These are phyloP conservation scores for Kickxella alabastrina DNA, from an alignment of 192 early-diverging fungal genomes.

Conservation along the genomic window DNA sequence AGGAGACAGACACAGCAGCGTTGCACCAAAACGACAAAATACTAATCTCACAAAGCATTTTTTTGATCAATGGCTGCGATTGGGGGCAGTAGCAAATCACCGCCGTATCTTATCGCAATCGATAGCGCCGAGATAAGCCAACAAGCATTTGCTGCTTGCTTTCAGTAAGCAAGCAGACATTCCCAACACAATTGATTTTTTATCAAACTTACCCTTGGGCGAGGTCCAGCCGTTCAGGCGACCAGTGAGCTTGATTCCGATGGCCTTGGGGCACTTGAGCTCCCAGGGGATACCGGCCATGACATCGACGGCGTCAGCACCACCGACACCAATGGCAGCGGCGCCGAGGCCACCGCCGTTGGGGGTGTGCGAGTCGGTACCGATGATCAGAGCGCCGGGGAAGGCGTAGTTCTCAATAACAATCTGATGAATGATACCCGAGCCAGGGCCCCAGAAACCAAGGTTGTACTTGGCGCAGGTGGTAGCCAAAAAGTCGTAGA, in stretches of 20 bases:
- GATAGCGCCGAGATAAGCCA: too few species aligned
- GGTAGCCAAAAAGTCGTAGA: constrained; percentile 86
- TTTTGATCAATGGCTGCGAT: too few species aligned
- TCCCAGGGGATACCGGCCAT: constrained; percentile 99
- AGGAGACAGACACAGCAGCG: too few species aligned
- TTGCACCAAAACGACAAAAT: too few species aligned
- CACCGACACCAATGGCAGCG: constrained; percentile 96
- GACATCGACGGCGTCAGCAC: constrained; percentile 98
- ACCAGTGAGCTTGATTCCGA: constrained; percentile 89
- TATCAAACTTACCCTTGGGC: constrained; percentile 72
- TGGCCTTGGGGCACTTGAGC: constrained; percentile 95
- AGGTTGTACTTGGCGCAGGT: constrained; percentile 89
- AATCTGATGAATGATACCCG: constrained; percentile 94
- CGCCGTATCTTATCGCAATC: too few species aligned
- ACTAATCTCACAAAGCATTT: too few species aligned
- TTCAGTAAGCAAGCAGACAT: constrained; percentile 1
- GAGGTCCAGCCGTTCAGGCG: constrained; percentile 88
- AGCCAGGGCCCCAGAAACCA: constrained; percentile 94
- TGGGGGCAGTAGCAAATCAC: not conserved
- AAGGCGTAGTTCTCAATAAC: constrained; percentile 98
- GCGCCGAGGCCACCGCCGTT: constrained; percentile 97
- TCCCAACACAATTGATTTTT: too few species aligned
- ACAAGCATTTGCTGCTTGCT: constrained; percentile 1
- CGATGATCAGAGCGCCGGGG: constrained; percentile 94
- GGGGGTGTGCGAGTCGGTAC: constrained; percentile 97